Evolutionary conservation across 1,139 yeast species (phyloP).

Genomic region (Yueomyces sp.): DNA sequence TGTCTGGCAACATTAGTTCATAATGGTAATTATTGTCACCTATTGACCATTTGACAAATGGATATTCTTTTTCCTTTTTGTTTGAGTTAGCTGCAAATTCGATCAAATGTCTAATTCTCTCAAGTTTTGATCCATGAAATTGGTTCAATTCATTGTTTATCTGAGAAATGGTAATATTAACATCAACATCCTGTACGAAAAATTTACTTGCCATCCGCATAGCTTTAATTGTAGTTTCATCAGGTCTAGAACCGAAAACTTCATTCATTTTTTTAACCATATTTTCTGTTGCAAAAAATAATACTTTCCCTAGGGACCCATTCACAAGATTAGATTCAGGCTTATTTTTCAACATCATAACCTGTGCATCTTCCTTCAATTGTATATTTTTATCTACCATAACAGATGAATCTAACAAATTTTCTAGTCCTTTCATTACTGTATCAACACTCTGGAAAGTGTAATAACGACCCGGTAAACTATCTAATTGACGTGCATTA

Average conservation of each 20-base stretch:
- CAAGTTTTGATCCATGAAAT: conserved; percentile 10
- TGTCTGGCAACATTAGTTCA: conserved; percentile 20
- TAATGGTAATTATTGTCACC: conserved; percentile 13
- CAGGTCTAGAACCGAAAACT: conserved; percentile 12
- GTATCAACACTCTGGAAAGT: conserved; percentile 40
- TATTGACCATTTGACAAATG: conserved; percentile 43
- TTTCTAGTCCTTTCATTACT: conserved; percentile 14
- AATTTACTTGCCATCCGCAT: conserved; percentile 22
- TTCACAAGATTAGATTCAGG: conserved; percentile 72
- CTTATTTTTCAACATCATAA: conserved; percentile 84
- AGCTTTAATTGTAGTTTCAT: conserved; percentile 15
- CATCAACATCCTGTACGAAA: conserved; percentile 18
- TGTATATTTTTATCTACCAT: conserved; percentile 55
- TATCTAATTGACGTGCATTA: conserved; percentile 41
- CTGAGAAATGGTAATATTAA: conserved; percentile 11
- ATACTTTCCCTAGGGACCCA: conserved; percentile 78
- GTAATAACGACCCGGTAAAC: conserved; percentile 29
- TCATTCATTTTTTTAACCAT: conserved; percentile 14
- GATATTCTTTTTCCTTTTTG: conserved; percentile 25
- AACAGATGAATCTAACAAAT: conserved; percentile 39
- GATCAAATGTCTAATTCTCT: conserved; percentile 24
- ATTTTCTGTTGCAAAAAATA: conserved; percentile 24
- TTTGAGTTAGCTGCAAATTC: conserved; percentile 26
- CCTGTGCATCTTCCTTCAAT: conserved; percentile 80
- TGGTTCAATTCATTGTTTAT: conserved; percentile 15